Percentiles rank a stretch among this genome's conserved stretches.
Evolutionary conservation across 257 asterid genomes (phyloP).

Genomic region (Paraleonurus japonicus): DNA sequence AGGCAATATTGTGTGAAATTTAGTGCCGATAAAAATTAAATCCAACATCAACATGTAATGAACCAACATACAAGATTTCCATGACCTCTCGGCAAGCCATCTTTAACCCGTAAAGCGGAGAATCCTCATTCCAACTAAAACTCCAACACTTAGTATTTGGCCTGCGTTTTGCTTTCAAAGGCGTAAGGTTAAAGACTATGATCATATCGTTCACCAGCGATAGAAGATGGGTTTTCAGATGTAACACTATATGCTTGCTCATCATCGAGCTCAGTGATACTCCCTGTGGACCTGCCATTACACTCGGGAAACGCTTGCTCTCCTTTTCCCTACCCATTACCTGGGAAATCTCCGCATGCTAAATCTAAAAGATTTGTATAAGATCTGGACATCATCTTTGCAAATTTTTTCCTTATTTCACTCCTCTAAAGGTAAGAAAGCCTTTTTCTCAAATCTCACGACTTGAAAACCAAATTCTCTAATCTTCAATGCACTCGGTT

Average conservation of each 20-base stretch:
- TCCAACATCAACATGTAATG: conserved; percentile 65
- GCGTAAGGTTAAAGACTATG: conserved; percentile 71
- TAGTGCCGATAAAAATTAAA: too few relatives aligned
- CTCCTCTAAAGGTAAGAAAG: conserved; percentile 22
- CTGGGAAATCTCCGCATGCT: conserved; percentile 86
- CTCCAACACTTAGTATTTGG: conserved; percentile 84
- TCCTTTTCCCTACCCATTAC: conserved; percentile 72
- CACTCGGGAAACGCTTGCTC: conserved; percentile 63
- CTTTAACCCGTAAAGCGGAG: conserved; percentile 73
- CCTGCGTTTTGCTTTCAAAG: conserved; percentile 70
- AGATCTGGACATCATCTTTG: conserved; percentile 82
- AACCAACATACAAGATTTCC: conserved; percentile 76
- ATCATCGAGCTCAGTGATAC: conserved; percentile 72
- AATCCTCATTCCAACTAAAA: conserved; percentile 83
- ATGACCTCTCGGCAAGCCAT: conserved; percentile 80
- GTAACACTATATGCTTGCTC: conserved; percentile 69
- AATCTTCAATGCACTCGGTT: conserved; percentile 25
- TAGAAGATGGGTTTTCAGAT: conserved; percentile 73
- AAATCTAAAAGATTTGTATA: conserved; percentile 81
- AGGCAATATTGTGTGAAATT: too few relatives aligned
- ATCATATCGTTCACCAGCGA: conserved; percentile 77
- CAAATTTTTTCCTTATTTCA: conserved; percentile 30
- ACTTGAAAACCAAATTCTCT: conserved; percentile 26
- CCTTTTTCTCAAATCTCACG: conserved; percentile 27
- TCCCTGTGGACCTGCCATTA: conserved; percentile 91